A percentile compares a stretch with the other conserved stretches of the same genome.
phyloP scores from a whole-genome alignment of 805 yeast species.

The Wickerhamomyces rabaulensis region DNA sequence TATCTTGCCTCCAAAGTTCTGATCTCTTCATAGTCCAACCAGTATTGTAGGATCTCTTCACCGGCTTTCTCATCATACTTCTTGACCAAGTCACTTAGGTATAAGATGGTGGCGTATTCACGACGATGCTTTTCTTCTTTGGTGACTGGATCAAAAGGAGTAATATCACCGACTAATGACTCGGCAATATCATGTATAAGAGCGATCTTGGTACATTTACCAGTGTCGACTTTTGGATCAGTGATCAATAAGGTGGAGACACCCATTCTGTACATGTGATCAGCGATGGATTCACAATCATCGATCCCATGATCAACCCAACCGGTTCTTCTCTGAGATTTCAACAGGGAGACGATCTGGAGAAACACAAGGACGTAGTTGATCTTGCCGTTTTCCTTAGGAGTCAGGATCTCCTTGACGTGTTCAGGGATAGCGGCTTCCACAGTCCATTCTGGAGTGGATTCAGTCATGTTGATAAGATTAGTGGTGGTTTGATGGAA shows the following conservation, averaged over 20 bases:
- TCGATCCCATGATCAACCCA: constrained; percentile 67
- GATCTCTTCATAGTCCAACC: constrained; percentile 89
- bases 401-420: constrained; percentile 31
- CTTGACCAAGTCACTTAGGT: constrained; percentile 51
- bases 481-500: not conserved
- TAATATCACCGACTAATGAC: constrained; percentile 88
- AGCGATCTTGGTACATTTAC: constrained; percentile 78
- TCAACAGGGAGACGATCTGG: constrained; percentile 66
- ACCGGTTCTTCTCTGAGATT: constrained; percentile 84
- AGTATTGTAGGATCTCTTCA: constrained; percentile 57
- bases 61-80: constrained; percentile 65
- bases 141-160: constrained; percentile 69
- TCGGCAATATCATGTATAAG: constrained; percentile 94
- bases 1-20: constrained; percentile 77
- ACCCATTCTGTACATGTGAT: constrained; percentile 95
- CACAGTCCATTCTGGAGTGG: constrained; percentile 41
- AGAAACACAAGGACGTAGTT: constrained; percentile 53
- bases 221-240: constrained; percentile 47
- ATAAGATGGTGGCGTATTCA: constrained; percentile 68
- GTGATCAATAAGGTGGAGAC: constrained; percentile 67
- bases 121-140: constrained; percentile 82
- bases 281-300: constrained; percentile 65
- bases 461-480: constrained; percentile 10
- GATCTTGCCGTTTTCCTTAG: constrained; percentile 19
- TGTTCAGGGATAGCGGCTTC: constrained; percentile 46